Conservation (phyloP, 495 filamentous ascomycete species). For the Amphirosellinia nigrospora region DNA sequence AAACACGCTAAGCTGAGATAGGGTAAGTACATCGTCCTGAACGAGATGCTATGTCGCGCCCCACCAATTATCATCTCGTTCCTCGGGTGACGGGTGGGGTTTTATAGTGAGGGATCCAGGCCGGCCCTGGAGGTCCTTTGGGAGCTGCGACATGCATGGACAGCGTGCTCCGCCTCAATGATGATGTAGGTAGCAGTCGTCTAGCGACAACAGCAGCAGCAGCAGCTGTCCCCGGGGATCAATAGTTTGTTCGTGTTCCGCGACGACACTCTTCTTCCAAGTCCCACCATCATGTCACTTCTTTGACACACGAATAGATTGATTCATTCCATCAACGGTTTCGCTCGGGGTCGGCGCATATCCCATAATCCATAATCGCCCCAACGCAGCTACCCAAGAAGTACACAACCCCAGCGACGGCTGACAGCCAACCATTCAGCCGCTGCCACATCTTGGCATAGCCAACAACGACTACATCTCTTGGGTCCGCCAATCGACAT, state of each 20-base stretch:
- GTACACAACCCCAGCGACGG: neutral
- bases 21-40: neutral
- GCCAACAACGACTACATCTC: neutral
- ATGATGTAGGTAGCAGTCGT: constrained; percentile 6
- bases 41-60: neutral
- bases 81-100: constrained; percentile 18
- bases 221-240: neutral
- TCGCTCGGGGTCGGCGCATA: neutral
- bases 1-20: neutral
- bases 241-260: neutral
- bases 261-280: neutral
- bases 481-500: neutral
- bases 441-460: constrained; percentile 19
- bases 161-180: constrained; percentile 10
- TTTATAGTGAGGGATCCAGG: neutral
- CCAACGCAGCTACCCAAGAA: neutral
- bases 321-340: neutral
- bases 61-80: constrained; percentile 19
- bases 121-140: neutral
- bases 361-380: neutral
- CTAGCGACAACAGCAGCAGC: neutral
- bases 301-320: constrained; percentile 11
- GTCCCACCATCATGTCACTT: neutral
- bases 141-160: constrained; percentile 9
- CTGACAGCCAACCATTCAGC: constrained; percentile 22